Base-by-base conservation (phyloP, 768 basidiomycete species). In the Hygrocybe punicea region DNA sequence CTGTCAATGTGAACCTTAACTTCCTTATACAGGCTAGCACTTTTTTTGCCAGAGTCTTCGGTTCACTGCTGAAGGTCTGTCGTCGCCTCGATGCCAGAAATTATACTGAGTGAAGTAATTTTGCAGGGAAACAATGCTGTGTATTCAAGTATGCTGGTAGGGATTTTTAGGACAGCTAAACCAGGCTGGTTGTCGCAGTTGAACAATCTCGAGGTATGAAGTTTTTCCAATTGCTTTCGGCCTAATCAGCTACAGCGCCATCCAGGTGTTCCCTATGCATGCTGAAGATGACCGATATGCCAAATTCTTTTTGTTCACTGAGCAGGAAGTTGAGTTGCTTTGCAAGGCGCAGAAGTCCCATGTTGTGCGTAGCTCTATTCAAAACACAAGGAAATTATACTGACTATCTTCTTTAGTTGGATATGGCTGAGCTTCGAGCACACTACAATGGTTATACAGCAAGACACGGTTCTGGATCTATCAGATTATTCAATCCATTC, bases 261-360 rank as follows among this genome's bases (percentile, higher is more conserved):
- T 33, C n/a, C 35, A 59, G 58, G 29, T 49, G 48, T 59, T 59
- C 40, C 54, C 58, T 10, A 55, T 59, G 58, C 58, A 59, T 45
- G 58, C 58, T 34, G 46, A 55, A 50, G 53, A 59, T 51, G 58
- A 59, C 54, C 58, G 58, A 34, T 59, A 59, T 46, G 54, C 58
- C 16, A 59, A 47, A 19, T 35, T 59, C 47, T 59, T 54, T 45
- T 36, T 53, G 37, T 55, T 48, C 36, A 47, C 53, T 14, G 51
- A 48, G 39, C 7, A 39, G 23, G 52, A 53, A 23, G 52, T 53
- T 8, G 37, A 53, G 23, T 23, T 53, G 6, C 37, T 53, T 5
- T 37, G 52, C 21, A n/a, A 53, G 4, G 36, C 52, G 6, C 35
- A n/a, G n/a, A n/a, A 52, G 34, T 29, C 6, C 49, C 37, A 53